phyloP scores from a whole-genome alignment of 2,329 filamentous ascomycete species.

The Botrytis hyacinthi region DNA sequence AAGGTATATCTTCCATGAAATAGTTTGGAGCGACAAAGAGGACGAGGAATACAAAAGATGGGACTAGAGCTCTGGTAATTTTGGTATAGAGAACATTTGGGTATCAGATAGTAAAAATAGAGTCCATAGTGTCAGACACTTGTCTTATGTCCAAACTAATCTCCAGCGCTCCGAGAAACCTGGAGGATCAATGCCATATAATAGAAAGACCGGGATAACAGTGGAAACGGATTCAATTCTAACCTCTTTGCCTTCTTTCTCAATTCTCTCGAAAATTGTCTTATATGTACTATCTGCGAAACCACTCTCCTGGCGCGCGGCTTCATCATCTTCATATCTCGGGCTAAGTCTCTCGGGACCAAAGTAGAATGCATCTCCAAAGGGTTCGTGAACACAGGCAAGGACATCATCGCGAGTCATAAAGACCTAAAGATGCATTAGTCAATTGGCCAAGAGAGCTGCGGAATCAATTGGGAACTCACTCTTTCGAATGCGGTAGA shows the following conservation, averaged over 20 bases:
- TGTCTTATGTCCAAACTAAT: constrained; percentile 4
- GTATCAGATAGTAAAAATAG: not conserved
- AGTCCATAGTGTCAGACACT: constrained; percentile 8
- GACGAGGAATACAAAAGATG: not conserved
- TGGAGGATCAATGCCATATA: not conserved
- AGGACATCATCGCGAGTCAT: constrained; percentile 87
- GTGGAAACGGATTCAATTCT: constrained; percentile 25
- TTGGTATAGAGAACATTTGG: not conserved
- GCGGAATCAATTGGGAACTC: constrained; percentile 28
- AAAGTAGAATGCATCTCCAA: constrained; percentile 95
- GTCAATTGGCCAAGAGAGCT: not conserved
- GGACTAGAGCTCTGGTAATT: not conserved
- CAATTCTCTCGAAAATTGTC: constrained; percentile 74
- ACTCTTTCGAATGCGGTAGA: constrained; percentile 97
- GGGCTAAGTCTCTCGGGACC: constrained; percentile 83
- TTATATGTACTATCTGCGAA: constrained; percentile 70
- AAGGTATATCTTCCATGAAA: not conserved
- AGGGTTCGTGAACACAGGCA: constrained; percentile 88
- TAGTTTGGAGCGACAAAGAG: not conserved
- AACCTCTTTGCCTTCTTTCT: constrained; percentile 66
- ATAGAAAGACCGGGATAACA: not conserved
- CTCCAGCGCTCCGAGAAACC: not conserved
- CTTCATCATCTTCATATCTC: constrained; percentile 70
- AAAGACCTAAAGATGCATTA: constrained; percentile 67
- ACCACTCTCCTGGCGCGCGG: constrained; percentile 57